phyloP scores from a whole-genome alignment of 441 rosid genomes.

The California macrophylla region DNA sequence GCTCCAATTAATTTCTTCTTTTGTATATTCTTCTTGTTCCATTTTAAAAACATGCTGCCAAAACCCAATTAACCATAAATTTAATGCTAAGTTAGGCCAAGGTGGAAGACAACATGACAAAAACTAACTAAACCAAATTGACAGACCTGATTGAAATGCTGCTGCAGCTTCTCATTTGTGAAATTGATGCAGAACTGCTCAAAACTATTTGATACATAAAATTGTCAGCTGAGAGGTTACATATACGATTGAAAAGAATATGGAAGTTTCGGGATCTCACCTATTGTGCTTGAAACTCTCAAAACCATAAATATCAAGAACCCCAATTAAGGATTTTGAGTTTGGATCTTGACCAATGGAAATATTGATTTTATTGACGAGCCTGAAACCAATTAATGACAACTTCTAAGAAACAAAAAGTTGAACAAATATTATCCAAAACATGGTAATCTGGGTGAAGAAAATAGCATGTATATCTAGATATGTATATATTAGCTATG shows the following conservation, averaged over 20 bases:
- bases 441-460: not conserved
- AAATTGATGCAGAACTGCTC: slow-evolving; percentile 99
- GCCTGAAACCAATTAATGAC: slow-evolving; percentile 44
- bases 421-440: slow-evolving; percentile 7
- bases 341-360: slow-evolving; percentile 98
- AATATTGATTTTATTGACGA: slow-evolving; percentile 80
- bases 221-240: slow-evolving; percentile 16
- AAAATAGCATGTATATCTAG: not conserved
- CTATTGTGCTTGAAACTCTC: slow-evolving; percentile 97
- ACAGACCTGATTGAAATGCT: slow-evolving; percentile 93
- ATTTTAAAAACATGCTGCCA: slow-evolving; percentile 97
- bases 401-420: not conserved
- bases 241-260: not conserved
- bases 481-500: not conserved
- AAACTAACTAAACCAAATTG: slow-evolving; percentile 11
- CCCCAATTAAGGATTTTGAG: slow-evolving; percentile 88
- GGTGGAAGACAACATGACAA: slow-evolving; percentile 10
- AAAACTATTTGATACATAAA: slow-evolving; percentile 41
- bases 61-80: slow-evolving; percentile 17
- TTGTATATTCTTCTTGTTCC: slow-evolving; percentile 99
- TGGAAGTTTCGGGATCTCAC: slow-evolving; percentile 29
- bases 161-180: slow-evolving; percentile 98
- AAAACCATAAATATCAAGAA: slow-evolving; percentile 96
- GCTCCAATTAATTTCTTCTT: slow-evolving; percentile 99
- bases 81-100: slow-evolving; percentile 6